Evolutionary conservation across 2,329 filamentous ascomycete species (phyloP).

Genomic region (Aspergillus luchuensis): DNA sequence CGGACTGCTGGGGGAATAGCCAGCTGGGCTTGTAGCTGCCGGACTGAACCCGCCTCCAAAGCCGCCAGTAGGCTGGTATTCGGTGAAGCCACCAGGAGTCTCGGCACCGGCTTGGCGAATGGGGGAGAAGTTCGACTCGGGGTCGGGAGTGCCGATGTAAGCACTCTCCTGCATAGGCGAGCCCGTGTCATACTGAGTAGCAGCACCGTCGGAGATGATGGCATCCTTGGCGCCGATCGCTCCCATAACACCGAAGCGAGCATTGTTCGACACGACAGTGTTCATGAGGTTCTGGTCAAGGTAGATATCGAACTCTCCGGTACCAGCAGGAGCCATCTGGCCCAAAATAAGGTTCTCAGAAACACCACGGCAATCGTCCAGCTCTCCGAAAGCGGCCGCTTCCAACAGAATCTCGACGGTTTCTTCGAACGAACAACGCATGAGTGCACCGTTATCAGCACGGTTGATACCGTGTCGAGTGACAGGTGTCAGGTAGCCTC

Average conservation of each 20-base stretch:
- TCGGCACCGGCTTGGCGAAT: slow-evolving; percentile 70
- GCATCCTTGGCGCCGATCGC: slow-evolving; percentile 75
- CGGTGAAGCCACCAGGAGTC: slow-evolving; percentile 58
- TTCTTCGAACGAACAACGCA: slow-evolving; percentile 99
- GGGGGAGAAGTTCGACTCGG: slow-evolving; percentile 68
- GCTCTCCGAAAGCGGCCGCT: slow-evolving; percentile 88
- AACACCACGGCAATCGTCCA: slow-evolving; percentile 96
- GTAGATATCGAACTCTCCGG: slow-evolving; percentile 90
- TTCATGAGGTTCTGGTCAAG: slow-evolving; percentile 95
- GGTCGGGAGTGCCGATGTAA: slow-evolving; percentile 64
- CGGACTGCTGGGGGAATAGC: slow-evolving; percentile 70
- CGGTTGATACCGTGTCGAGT: slow-evolving; percentile 98
- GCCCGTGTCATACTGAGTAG: slow-evolving; percentile 85
- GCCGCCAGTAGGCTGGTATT: slow-evolving; percentile 71
- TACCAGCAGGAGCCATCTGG: slow-evolving; percentile 95
- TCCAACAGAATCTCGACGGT: slow-evolving; percentile 98
- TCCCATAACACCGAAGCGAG: slow-evolving; percentile 77
- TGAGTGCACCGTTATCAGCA: slow-evolving; percentile 94
- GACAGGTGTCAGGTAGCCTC: slow-evolving; percentile 91
- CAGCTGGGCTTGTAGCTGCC: slow-evolving; percentile 64
- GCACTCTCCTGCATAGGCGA: slow-evolving; percentile 64
- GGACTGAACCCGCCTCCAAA: slow-evolving; percentile 65
- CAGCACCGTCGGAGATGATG: slow-evolving; percentile 73
- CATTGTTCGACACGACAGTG: slow-evolving; percentile 91
- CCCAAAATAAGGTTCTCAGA: slow-evolving; percentile 99